Conservation (phyloP, 345 rosid genomes). For the rapeseed (Brassica napus) region DNA sequence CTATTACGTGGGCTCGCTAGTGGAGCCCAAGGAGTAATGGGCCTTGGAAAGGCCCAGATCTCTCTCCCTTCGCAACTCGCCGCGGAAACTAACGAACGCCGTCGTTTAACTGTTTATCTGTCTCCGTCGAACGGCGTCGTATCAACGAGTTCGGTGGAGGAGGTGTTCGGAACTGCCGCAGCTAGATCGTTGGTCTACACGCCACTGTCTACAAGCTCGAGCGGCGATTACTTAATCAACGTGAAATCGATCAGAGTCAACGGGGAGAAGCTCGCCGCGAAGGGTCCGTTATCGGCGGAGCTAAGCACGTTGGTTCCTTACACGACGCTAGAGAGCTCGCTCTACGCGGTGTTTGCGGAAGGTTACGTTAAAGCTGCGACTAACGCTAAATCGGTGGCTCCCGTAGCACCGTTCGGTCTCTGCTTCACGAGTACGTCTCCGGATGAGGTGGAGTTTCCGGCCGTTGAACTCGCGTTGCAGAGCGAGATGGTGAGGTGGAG, state of each 20-base stretch:
- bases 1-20: constrained; percentile 53
- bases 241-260: constrained; percentile 59
- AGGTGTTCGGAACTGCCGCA: constrained; percentile 40
- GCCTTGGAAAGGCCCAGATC: constrained; percentile 55
- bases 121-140: constrained; percentile 54
- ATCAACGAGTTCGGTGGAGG: constrained; percentile 34
- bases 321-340: constrained; percentile 58
- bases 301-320: constrained; percentile 65
- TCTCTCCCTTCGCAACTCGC: constrained; percentile 62
- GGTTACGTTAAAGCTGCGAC: constrained; percentile 51
- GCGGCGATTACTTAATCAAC: constrained; percentile 49
- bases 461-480: constrained; percentile 66
- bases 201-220: constrained; percentile 43
- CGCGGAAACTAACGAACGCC: constrained; percentile 35
- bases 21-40: constrained; percentile 56
- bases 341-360: constrained; percentile 46
- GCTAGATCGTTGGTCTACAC: constrained; percentile 57
- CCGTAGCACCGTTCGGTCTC: constrained; percentile 56
- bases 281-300: constrained; percentile 38
- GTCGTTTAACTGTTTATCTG: constrained; percentile 52
- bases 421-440: constrained; percentile 43
- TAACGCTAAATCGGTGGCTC: constrained; percentile 43
- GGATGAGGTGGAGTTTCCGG: constrained; percentile 55
- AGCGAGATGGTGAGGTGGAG: constrained; percentile 94
- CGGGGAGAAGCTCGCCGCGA: constrained; percentile 41